phyloP scores from a whole-genome alignment of 2,329 filamentous ascomycete species.

The Colletotrichum filicis region DNA sequence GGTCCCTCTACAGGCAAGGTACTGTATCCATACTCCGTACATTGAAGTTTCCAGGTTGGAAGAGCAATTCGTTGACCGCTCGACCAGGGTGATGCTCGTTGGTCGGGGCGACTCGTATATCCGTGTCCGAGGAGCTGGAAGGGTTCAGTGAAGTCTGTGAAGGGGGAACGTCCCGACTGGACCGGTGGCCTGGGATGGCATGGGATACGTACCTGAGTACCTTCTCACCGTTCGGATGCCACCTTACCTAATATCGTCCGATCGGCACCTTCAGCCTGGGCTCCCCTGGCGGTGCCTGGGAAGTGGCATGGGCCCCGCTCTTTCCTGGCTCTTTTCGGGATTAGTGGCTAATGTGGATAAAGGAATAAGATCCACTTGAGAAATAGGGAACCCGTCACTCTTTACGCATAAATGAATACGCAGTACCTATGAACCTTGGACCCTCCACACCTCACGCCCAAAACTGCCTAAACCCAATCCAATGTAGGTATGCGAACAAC shows the following conservation, averaged over 20 bases:
- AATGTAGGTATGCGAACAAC: conserved; percentile 16
- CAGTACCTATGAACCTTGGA: neutral
- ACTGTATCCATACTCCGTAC: no score
- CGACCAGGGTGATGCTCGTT: conserved; percentile 23
- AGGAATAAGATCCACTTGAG: neutral
- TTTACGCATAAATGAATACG: no score
- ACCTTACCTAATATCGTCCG: conserved; percentile 29
- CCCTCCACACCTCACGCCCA: neutral
- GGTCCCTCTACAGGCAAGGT: neutral
- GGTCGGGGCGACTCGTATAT: conserved; percentile 21
- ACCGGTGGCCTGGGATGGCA: neutral
- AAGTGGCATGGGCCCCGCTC: neutral
- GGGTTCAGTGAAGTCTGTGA: neutral
- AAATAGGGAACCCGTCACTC: neutral
- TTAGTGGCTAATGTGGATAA: neutral
- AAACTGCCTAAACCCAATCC: conserved; percentile 1
- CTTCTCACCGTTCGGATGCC: conserved; percentile 13
- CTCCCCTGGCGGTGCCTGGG: neutral
- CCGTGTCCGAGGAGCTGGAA: conserved; percentile 25
- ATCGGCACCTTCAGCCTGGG: conserved; percentile 20
- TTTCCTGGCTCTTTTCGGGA: neutral
- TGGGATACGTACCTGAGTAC: neutral
- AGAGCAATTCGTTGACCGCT: neutral
- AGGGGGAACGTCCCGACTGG: conserved; percentile 15
- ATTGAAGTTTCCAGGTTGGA: neutral